phyloP scores from a whole-genome alignment of 352 stramenopile genomes.

The Globisporangium nagaii region DNA sequence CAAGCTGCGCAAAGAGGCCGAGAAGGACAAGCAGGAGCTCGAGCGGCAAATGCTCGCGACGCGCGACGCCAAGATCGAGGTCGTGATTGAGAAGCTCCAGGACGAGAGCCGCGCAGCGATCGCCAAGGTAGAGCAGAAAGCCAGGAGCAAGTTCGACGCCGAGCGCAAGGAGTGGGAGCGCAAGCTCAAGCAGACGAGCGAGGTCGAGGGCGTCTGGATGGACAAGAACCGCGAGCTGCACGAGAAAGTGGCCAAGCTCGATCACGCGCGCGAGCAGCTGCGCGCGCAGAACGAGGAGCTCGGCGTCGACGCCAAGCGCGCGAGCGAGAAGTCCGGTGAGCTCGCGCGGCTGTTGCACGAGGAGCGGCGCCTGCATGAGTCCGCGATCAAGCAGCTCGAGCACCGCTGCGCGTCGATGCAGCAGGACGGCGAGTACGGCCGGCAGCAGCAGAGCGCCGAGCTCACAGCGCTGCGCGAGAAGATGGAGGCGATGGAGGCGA shows the following conservation, averaged over 20 bases:
- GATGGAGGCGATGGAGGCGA: conserved; percentile 28
- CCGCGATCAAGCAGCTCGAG: conserved; percentile 32
- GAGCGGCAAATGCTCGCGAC: conserved; percentile 67
- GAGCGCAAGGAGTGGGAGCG: conserved; percentile 64
- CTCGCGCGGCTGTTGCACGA: conserved; percentile 53
- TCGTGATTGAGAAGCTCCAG: conserved; percentile 79
- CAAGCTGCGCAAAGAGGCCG: conserved; percentile 51
- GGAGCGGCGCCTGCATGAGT: conserved; percentile 48
- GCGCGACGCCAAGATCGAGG: conserved; percentile 73
- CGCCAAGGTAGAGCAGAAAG: conserved; percentile 41
- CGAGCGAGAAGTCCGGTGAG: conserved; percentile 44
- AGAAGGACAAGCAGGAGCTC: conserved; percentile 51
- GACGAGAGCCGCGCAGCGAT: conserved; percentile 56
- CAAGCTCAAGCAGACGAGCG: conserved; percentile 68
- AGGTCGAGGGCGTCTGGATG: conserved; percentile 84
- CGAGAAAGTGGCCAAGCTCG: conserved; percentile 53
- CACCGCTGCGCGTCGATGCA: conserved; percentile 35
- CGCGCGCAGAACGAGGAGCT: conserved; percentile 44
- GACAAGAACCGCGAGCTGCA: conserved; percentile 78
- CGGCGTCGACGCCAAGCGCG: conserved; percentile 28
- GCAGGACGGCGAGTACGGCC: conserved; percentile 28
- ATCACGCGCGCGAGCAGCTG: conserved; percentile 39
- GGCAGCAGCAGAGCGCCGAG: conserved; percentile 43
- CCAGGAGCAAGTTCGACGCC: conserved; percentile 41
- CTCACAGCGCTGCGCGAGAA: conserved; percentile 39